Base-by-base conservation (phyloP, 176 grass and related monocot species). In the Luzula sylvatica region DNA sequence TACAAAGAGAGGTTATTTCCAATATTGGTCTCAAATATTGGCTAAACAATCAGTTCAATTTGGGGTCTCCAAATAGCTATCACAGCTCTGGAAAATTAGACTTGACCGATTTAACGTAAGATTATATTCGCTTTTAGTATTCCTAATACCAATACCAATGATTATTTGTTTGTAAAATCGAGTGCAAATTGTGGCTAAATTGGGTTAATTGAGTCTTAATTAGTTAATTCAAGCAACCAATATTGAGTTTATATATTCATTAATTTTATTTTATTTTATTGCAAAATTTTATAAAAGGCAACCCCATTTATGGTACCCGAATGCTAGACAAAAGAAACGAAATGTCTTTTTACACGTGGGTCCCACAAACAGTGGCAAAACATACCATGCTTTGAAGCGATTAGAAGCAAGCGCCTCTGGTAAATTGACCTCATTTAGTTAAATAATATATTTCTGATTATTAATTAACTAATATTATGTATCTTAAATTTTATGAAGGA, bases 41-140 rank as follows among this genome's bases (percentile, higher is more conserved):
- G 77, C 30, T 69, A 41, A 51, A 23, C 48, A 53, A 25, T 54
- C 68, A 40, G 23, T 67, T 55, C 56, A 55, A 58, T 48, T 68
- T 58, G 20, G 68, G 39, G 48, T 75, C 62, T 47, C 26, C 53
- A 42, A 76, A 69, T 61, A 44, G 16, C 55, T 86, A 61, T 59
- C 58, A 72, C 63, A 79, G 61, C 20, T 79, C 77, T 9, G 70
- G 74, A 50, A 96, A 76, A 64, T 67, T 86, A 52, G 90, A 96
- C 56, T 86, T 96, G 68, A 89, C 84, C 51, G 84, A 96, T 78
- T 55, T 96, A 71, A 96, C 90, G 90, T 96, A 79, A 96, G 90
- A 86, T 35, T 9, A 35, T 35, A 71, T 65, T 52, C 44, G 39
- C 24, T 38, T 57, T 52, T 42, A 46, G 52, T 47, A 44, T 70